Percentiles rank a stretch among this genome's conserved stretches.
phyloP scores from a whole-genome alignment of 2,329 filamentous ascomycete species.

The Paecilomyces sp. region DNA sequence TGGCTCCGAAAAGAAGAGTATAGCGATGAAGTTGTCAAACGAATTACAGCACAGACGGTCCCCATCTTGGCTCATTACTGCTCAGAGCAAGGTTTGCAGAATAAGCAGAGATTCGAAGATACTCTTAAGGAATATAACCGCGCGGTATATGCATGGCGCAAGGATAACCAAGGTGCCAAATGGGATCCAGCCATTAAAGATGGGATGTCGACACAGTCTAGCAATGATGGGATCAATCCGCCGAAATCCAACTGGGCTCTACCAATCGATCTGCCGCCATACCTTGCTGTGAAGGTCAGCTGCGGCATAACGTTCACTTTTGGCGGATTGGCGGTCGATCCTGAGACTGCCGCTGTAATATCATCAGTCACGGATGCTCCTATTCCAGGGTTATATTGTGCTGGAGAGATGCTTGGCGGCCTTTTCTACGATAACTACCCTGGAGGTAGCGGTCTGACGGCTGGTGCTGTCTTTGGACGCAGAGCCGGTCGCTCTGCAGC shows the following conservation, averaged over 20 bases:
- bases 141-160: conserved; percentile 41
- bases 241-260: conserved; percentile 62
- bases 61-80: conserved; percentile 47
- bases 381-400: conserved; percentile 52
- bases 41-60: conserved; percentile 36
- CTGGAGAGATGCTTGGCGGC: not conserved
- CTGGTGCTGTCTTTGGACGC: conserved; percentile 49
- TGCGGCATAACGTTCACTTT: conserved; percentile 65
- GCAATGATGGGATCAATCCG: conserved; percentile 33
- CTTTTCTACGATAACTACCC: not conserved
- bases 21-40: conserved; percentile 48
- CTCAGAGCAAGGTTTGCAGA: conserved; percentile 37
- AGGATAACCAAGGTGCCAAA: conserved; percentile 36
- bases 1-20: conserved; percentile 59
- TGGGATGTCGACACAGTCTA: conserved; percentile 54
- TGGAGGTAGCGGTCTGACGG: conserved; percentile 30
- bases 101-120: conserved; percentile 21
- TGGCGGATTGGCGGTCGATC: conserved; percentile 53
- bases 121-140: conserved; percentile 54
- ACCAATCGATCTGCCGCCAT: conserved; percentile 37
- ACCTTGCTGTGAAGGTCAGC: conserved; percentile 60
- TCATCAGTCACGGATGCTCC: conserved; percentile 35
- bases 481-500: conserved; percentile 28
- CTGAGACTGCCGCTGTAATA: conserved; percentile 41
- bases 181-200: conserved; percentile 58